Evolutionary conservation across 805 yeast species (phyloP), one percentile per base, ranked within the genome.

Genomic region (Wickerhamiella bombiphila): DNA sequence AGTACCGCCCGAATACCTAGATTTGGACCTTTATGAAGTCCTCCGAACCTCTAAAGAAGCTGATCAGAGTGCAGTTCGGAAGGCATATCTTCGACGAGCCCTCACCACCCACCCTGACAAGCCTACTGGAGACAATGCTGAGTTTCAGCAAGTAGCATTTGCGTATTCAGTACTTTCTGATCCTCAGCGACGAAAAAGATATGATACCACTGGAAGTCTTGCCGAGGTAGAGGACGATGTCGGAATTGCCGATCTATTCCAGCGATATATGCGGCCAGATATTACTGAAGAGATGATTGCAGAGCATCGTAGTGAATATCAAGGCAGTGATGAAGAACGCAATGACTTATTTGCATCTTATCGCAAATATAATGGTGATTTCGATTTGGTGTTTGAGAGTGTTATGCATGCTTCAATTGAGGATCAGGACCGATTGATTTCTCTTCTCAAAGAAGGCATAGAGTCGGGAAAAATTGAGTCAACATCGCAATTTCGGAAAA

Each of bases 81-180:
- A 69, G 50, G 69, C 80, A 0, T 80, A 80, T 50, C 68, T 80
- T 45, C 72, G 70, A 41, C 51, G 68, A 25, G 80, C 86, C 45
- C 59, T 80, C 22, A 57, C 61, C 35, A 66, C 69, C 42, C 93
- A 80, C 52, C 93, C 93, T 1, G 93, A 80, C 55, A 79, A 80
- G 51, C n/a, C n/a, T n/a, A 55, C 68, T 34, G 63, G 61, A 50
- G 59, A 60, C 33, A 56, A 55, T 26, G 56, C 44, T 8, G 58
- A 50, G 35, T 83, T 85, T 55, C 79, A 82, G 36, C 59, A 70
- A 46, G 66, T 83, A 15, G 86, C 81, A 52, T 75, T 80, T 49
- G 76, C 93, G 16, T 81, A 80, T 54, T 63, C 76, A 31, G 65
- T 83, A 0, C 59, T 83, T 19, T 63, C 72, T 20, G 91, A 83